Evolutionary conservation across 164 flowering plant genomes (phyloP), one percentile per base, ranked within the genome.

Genomic region (Dillenia suffruticosa): DNA sequence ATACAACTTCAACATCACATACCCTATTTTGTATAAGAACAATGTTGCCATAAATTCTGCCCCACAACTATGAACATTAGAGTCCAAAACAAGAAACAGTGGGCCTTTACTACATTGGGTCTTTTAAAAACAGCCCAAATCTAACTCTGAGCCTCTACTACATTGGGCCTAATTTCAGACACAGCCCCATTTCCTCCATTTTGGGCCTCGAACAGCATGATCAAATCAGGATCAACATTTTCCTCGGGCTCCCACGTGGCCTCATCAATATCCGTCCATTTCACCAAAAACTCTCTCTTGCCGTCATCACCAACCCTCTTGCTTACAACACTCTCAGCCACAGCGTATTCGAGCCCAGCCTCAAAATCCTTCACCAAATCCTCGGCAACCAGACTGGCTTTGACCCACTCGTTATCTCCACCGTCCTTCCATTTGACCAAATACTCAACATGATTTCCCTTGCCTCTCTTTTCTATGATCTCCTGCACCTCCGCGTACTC

Each of bases 161-260:
- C 22, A 19, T 19, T 19, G 1, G 22, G 22, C 22, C 22, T 19
- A 19, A 19, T 19, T 19, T 19, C 22, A 19, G 22, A 19, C 22
- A 19, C 22, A 19, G 22, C 22, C 22, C 22, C 22, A 19, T 19
- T 19, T 19, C 22, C 22, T 19, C 22, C 22, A 19, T 19, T 19
- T 19, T 19, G 22, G 22, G 22, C 22, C 67, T 87, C 87, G 77
- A 86, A 91, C 63, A 62, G 83, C 56, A 69, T 74, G 22, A 94
- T 75, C 82, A 94, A 71, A 46, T 76, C 88, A 52, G 88, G 79
- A 69, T 94, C 96, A 55, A 90, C 97, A 61, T 90, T 90, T 69
- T 90, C 96, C 68, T 71, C 81, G 0, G 97, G 96, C 76, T 91
- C 97, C 99, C 99, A 94, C 58, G 99, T 94, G 46, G 89, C 85